Percentiles rank a stretch among this genome's conserved stretches.
These are phyloP conservation scores for Asterophora lycoperdoides DNA, from an alignment of 768 basidiomycete genomes.

Conservation along the genomic window DNA sequence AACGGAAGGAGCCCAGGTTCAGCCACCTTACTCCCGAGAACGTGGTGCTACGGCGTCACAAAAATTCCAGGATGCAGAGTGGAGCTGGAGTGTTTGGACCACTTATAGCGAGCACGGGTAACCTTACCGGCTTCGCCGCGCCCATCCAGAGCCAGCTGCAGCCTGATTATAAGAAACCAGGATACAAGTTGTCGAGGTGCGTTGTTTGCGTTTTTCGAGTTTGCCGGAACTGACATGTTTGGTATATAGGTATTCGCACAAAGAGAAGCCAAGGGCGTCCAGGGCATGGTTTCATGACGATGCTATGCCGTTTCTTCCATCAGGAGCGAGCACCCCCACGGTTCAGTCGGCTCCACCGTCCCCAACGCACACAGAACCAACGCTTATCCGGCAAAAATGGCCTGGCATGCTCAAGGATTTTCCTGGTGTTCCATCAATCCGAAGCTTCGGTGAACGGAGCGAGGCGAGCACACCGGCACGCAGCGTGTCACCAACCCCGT, in stretches of 20 bases:
- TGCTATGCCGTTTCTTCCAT: constrained; percentile 2
- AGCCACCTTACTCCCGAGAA: constrained; percentile 3
- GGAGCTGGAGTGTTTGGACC: constrained; percentile 65
- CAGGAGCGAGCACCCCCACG: background rate
- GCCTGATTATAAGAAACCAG: constrained; percentile 58
- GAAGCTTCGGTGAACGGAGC: constrained; percentile 17
- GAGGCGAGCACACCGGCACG: constrained; percentile 22
- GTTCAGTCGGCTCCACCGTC: constrained; percentile 9
- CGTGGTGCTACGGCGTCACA: constrained; percentile 2
- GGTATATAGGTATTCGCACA: constrained; percentile 22
- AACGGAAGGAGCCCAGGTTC: background rate
- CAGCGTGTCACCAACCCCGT: constrained; percentile 27
- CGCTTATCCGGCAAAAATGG: constrained; percentile 6
- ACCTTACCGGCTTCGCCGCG: constrained; percentile 57
- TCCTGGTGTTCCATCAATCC: constrained; percentile 11
- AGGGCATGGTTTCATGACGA: constrained; percentile 2
- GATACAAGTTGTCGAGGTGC: constrained; percentile 62
- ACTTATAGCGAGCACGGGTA: constrained; percentile 66
- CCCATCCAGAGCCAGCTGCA: constrained; percentile 44
- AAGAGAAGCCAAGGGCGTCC: constrained; percentile 11
- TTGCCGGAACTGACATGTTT: background rate
- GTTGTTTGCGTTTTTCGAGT: background rate
- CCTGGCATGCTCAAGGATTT: constrained; percentile 29
- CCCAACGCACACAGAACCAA: constrained; percentile 9
- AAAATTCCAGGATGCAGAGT: constrained; percentile 35